Percentiles rank a stretch among this genome's conserved stretches.
These are phyloP conservation scores for Colletotrichum sp. DNA, from an alignment of 2,329 filamentous ascomycete species.

Conservation along the genomic window DNA sequence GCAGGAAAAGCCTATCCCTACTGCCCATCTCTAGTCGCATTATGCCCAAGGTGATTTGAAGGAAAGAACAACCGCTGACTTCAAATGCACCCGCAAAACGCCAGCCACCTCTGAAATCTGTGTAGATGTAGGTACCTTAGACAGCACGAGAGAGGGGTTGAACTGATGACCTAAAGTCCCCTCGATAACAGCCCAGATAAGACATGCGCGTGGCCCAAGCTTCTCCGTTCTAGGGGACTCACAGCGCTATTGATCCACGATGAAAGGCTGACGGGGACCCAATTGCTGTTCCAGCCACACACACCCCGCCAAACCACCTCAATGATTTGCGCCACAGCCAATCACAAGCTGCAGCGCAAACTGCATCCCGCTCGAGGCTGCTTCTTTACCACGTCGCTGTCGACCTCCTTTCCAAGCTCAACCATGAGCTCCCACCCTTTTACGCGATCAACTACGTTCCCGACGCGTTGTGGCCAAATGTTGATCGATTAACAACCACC, in stretches of 20 bases:
- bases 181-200: neutral
- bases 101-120: neutral
- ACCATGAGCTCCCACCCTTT: neutral
- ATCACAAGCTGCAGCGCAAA: conserved; percentile 19
- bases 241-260: neutral
- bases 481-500: neutral
- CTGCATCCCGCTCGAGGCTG: conserved; percentile 15
- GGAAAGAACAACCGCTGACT: neutral
- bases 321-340: neutral
- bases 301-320: conserved; percentile 14
- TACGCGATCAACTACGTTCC: neutral
- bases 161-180: neutral
- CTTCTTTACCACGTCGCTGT: neutral
- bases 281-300: neutral
- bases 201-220: neutral
- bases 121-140: neutral
- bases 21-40: neutral
- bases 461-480: neutral
- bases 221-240: neutral
- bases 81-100: neutral
- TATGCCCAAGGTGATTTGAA: neutral
- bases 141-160: neutral
- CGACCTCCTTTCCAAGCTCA: conserved; percentile 1
- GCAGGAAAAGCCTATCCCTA: neutral
- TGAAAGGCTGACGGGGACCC: neutral